phyloP scores from a whole-genome alignment of 2,329 filamentous ascomycete genomes.

The Aspergillus quadricinctus region DNA sequence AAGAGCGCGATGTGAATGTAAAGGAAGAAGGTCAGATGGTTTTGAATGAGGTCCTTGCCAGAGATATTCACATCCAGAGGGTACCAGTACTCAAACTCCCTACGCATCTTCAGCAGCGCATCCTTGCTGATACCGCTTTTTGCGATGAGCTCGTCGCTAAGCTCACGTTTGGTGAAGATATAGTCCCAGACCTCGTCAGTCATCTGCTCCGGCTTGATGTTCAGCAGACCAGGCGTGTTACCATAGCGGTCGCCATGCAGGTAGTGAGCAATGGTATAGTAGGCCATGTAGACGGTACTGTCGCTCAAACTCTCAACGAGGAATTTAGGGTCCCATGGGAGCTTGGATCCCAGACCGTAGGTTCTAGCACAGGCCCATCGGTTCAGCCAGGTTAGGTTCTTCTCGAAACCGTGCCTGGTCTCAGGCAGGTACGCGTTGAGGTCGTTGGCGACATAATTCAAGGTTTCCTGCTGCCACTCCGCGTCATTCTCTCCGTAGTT shows the following conservation, averaged over 20 bases:
- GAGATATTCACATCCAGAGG: constrained; percentile 83
- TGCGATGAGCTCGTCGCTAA: constrained; percentile 60
- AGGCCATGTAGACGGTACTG: constrained; percentile 77
- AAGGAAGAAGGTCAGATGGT: constrained; percentile 92
- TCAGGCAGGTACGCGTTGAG: constrained; percentile 78
- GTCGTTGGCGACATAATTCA: constrained; percentile 66
- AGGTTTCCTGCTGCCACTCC: constrained; percentile 72
- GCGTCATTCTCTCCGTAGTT: constrained; percentile 84
- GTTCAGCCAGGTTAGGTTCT: constrained; percentile 85
- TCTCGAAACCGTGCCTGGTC: constrained; percentile 74
- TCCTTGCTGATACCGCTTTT: constrained; percentile 69
- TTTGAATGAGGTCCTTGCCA: constrained; percentile 89
- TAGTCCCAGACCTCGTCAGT: constrained; percentile 96
- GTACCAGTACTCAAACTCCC: constrained; percentile 97
- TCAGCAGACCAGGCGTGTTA: constrained; percentile 61
- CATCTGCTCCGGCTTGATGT: constrained; percentile 79
- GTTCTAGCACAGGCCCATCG: constrained; percentile 93
- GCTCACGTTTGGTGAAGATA: constrained; percentile 73
- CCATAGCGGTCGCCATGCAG: constrained; percentile 87
- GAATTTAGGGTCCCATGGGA: constrained; percentile 89
- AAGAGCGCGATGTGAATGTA: constrained; percentile 93
- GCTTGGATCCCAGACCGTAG: constrained; percentile 86
- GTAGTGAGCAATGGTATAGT: constrained; percentile 57
- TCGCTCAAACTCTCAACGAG: constrained; percentile 90
- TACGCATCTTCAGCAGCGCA: constrained; percentile 72